These are phyloP conservation scores for Calonectria hongkongensis DNA, from an alignment of 2,329 filamentous ascomycete species.

Conservation along the genomic window DNA sequence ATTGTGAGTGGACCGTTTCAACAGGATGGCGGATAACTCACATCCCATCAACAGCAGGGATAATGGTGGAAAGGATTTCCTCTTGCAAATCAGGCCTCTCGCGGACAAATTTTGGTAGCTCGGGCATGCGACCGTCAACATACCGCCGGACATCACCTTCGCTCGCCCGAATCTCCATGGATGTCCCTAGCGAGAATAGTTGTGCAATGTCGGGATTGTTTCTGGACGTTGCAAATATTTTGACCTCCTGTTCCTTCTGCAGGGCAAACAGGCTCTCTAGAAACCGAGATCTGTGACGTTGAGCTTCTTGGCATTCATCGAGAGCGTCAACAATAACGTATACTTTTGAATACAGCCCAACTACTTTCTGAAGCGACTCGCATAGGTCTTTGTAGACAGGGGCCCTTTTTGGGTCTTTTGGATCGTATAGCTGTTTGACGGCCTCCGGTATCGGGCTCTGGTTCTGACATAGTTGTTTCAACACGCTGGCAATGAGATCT, in stretches of 20 bases:
- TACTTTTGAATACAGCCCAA: background rate
- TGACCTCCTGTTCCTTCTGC: background rate
- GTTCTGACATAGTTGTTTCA: slow-evolving; percentile 7
- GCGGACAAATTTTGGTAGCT: slow-evolving; percentile 21
- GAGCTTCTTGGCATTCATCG: slow-evolving; percentile 14
- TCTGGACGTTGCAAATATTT: slow-evolving; percentile 27
- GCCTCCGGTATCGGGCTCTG: background rate
- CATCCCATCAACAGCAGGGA: slow-evolving; percentile 37
- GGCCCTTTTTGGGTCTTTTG: background rate
- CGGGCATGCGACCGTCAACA: slow-evolving; percentile 19
- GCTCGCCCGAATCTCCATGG: slow-evolving; percentile 29
- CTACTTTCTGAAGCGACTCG: slow-evolving; percentile 1
- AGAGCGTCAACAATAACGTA: slow-evolving; percentile 15
- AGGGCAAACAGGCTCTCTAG: background rate
- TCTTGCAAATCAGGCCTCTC: slow-evolving; percentile 31
- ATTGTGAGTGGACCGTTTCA: background rate
- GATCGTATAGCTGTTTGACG: background rate
- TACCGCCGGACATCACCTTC: slow-evolving; percentile 31
- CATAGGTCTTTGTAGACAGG: background rate
- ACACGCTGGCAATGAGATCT: background rate
- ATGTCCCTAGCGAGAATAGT: background rate
- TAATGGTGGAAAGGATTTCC: slow-evolving; percentile 27
- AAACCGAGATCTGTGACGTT: background rate
- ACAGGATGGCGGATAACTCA: background rate
- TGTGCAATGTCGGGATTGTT: slow-evolving; percentile 15